Evolutionary conservation across 305 asterid species (phyloP), one percentile per base, ranked within the genome.

Genomic region (Ajuga reptans): DNA sequence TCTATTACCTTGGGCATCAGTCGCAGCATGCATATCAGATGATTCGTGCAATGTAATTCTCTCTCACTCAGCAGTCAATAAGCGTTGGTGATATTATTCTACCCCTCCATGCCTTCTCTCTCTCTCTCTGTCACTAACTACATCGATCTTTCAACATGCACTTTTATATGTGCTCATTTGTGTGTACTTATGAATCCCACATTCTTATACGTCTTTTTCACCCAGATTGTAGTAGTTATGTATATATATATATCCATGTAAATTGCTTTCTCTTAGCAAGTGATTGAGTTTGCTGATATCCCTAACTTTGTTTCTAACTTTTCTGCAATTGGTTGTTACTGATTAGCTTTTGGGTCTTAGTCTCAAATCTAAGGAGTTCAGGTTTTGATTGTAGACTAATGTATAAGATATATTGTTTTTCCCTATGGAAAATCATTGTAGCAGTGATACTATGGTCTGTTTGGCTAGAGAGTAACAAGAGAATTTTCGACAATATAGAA

Each of bases 1-100:
- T 82, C 86, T 92, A 56, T 76, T 90, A 73, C 98, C 98, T 71
- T 92, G 97, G 98, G 97, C 96, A 74, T 88, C 98, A 0, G 96
- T 92, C 75, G 97, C 97, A 21, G 97, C 92, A 68, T 92, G 98
- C 73, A 70, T 90, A 75, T 90, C 95, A 75, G 93, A 90, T 79
- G 80, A 84, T 80, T 78, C 85, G 36, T 74, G 73, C 77, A 62
- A 87, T 72, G 97, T 90, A 87, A 77, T 69, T 72, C 71, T 56
- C 69, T 39, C 49, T 63, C 72, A 34, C 78, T 83, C 65, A 55
- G 65, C 43, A 50, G 50, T 36, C 8, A 39, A 9, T 39, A 39
- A 65, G 61, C 66, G 59, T 66, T 50, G 72, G 31, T 74, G 77
- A 60, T 68, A 61, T 47, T 64, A 37, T 62, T 73, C 39, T 66